phyloP scores from a whole-genome alignment of 768 basidiomycete genomes.

The Lactifluus piperatus region DNA sequence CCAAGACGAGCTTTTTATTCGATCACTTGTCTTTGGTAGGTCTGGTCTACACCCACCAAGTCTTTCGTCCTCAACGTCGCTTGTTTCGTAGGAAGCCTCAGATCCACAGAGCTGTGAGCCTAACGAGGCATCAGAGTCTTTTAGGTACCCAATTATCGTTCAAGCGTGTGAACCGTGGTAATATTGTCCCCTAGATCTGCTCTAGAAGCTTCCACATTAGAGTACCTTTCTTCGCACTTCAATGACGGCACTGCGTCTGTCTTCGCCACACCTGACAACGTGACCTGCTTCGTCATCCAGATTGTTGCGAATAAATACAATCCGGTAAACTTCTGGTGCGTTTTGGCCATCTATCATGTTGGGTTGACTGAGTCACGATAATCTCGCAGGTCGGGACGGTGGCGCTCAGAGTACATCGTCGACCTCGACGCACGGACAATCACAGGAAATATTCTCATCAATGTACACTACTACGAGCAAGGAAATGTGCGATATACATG shows the following conservation, averaged over 20 bases:
- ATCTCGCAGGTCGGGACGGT: constrained; percentile 75
- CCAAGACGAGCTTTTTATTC: constrained; percentile 69
- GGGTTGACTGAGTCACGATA: neutral
- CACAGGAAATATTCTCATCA: constrained; percentile 65
- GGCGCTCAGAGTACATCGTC: constrained; percentile 82
- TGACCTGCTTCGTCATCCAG: constrained; percentile 55
- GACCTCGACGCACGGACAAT: constrained; percentile 57
- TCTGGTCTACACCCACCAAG: constrained; percentile 13
- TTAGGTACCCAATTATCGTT: constrained; percentile 45
- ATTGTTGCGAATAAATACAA: constrained; percentile 97
- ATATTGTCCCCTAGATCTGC: constrained; percentile 40
- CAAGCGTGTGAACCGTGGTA: neutral
- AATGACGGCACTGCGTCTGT: constrained; percentile 68
- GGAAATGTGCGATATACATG: constrained; percentile 59
- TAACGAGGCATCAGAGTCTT: constrained; percentile 57
- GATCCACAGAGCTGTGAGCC: constrained; percentile 58
- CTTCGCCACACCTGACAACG: constrained; percentile 43
- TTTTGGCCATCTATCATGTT: neutral
- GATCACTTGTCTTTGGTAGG: constrained; percentile 79
- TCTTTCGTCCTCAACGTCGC: neutral
- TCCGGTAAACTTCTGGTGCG: constrained; percentile 84
- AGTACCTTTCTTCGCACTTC: constrained; percentile 78
- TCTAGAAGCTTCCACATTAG: constrained; percentile 55
- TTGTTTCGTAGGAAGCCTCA: constrained; percentile 55
- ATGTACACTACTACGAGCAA: constrained; percentile 97